Evolutionary conservation across 805 yeast genomes (phyloP).

Genomic region (Wickerhamiella domercqiae): DNA sequence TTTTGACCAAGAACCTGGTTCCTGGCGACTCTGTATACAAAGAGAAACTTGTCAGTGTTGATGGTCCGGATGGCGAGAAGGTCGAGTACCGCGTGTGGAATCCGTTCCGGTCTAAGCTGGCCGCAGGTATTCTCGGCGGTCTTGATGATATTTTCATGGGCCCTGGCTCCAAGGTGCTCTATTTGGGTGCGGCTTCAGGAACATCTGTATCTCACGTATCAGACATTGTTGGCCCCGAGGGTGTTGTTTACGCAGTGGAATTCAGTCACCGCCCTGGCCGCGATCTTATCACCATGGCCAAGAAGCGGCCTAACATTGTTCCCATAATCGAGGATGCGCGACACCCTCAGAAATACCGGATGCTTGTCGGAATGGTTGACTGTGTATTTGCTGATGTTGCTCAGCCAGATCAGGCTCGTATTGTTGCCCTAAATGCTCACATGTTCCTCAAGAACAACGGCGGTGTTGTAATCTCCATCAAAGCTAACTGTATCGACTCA

Average conservation of each 20-base stretch:
- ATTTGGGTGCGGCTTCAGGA: conserved; percentile 99
- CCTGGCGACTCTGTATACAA: conserved; percentile 99
- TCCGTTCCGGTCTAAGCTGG: conserved; percentile 98
- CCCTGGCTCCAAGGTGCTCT: conserved; percentile 95
- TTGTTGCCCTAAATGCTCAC: conserved; percentile 95
- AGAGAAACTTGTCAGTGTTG: conserved; percentile 88
- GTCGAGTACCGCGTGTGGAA: conserved; percentile 99
- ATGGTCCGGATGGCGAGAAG: conserved; percentile 88
- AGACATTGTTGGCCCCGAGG: conserved; percentile 98
- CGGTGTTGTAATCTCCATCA: conserved; percentile 95
- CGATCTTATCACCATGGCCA: conserved; percentile 98
- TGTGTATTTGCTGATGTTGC: conserved; percentile 99
- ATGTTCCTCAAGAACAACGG: conserved; percentile 97
- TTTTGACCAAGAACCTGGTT: conserved; percentile 90
- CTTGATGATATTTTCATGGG: conserved; percentile 91
- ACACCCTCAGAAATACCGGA: conserved; percentile 99
- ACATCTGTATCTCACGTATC: conserved; percentile 97
- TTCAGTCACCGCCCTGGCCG: conserved; percentile 99
- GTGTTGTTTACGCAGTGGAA: conserved; percentile 96
- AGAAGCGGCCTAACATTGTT: conserved; percentile 98
- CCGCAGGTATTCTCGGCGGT: conserved; percentile 99
- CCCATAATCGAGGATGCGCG: conserved; percentile 99
- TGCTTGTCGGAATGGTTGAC: conserved; percentile 98
- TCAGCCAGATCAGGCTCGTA: conserved; percentile 99
- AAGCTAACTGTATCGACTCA: conserved; percentile 99